Evolutionary conservation across 1,139 yeast species (phyloP).

Genomic region (Magnusiomyces paraingens): DNA sequence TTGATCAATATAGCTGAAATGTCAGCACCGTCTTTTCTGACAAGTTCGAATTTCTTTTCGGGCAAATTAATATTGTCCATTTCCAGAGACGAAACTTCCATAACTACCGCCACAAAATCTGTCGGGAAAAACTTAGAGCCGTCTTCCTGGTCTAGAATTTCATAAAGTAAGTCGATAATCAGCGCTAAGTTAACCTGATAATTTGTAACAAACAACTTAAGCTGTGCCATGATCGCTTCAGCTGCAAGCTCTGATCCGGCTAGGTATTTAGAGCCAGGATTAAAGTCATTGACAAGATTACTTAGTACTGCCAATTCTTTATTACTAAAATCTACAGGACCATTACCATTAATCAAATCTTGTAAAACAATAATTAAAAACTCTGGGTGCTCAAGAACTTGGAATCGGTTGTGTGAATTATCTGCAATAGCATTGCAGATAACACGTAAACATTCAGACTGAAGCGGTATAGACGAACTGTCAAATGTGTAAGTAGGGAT

Average conservation of each 20-base stretch:
- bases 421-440: conserved; percentile 9
- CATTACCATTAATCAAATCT: not conserved
- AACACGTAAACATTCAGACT: conserved; percentile 2
- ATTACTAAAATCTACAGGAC: conserved; percentile 7
- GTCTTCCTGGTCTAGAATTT: conserved; percentile 8
- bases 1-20: conserved; percentile 12
- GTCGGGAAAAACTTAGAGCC: conserved; percentile 7
- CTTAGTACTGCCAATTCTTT: conserved; percentile 12
- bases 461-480: not conserved
- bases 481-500: too few species aligned
- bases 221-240: not conserved
- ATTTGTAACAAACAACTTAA: conserved; percentile 6
- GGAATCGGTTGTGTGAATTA: conserved; percentile 5
- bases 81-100: conserved; percentile 7
- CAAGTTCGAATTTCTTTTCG: conserved; percentile 3
- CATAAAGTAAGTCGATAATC: conserved; percentile 9
- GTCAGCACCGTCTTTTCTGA: conserved; percentile 11
- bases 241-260: not conserved
- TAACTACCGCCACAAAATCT: conserved; percentile 10
- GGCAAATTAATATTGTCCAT: conserved; percentile 4
- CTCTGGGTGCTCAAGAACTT: not conserved
- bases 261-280: conserved; percentile 10
- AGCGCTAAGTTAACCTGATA: conserved; percentile 6
- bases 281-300: conserved; percentile 15
- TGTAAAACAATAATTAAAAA: not conserved